Evolutionary conservation across 164 flowering plant genomes (phyloP), one percentile per base, ranked within the genome.

Genomic region (Protea cynaroides): DNA sequence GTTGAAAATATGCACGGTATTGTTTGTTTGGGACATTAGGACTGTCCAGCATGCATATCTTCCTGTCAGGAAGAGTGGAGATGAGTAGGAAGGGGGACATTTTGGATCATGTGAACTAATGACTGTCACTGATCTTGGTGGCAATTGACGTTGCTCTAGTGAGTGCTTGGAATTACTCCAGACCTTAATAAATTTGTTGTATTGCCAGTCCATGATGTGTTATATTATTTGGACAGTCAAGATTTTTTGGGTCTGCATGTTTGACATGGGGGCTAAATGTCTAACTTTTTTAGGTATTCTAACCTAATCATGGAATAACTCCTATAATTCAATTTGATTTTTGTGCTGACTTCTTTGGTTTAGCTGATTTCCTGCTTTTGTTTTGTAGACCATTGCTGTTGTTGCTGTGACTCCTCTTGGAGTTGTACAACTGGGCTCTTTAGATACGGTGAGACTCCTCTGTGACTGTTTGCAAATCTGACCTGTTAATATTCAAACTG

Each of bases 391-490:
- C n/a, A 69, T 82, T 72, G 81, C 76, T 68, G 80, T 83, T 65
- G 83, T 82, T 44, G 81, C 91, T 74, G 89, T 84, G 61, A 78
- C 75, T 67, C 96, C 96, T 25, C 78, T 74, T 73, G 93, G 93
- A 65, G 96, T 87, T 71, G 77, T 89, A 52, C 91, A 87, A 73
- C 91, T 87, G 68, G 96, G 93, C 51, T 87, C 96, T 61, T 51
- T 85, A 13, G 72, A 83, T 65, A 76, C 73, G 64, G 96, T 87
- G 79, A 80, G 83, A 57, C 13, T 64, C 57, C 14, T 49, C 17
- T 2, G 14, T 49, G 15, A 12, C 8, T 61, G 43, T 49, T 61
- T 59, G 51, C 22, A 43, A 10, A n/a, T 59, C 43, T 21, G 18
- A 21, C 9, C 4, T 40, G 4, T 8, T 34, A 1, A 21, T 43